phyloP scores from a whole-genome alignment of 1,284 basidiomycete genomes.

The Melanopsichium pennsylvanicum region DNA sequence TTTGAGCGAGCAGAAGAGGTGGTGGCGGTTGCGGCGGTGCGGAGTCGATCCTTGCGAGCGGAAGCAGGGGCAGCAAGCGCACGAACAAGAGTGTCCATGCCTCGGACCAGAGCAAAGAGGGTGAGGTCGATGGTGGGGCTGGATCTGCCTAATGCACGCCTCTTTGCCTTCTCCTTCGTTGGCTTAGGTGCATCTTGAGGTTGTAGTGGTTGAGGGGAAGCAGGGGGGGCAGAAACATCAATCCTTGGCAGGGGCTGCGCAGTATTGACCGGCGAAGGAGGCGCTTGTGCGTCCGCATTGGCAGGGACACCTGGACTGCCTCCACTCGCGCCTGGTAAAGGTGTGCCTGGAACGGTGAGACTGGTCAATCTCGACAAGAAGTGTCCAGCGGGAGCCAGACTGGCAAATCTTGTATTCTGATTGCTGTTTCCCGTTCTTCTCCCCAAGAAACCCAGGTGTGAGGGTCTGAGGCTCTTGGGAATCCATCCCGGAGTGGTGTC shows the following conservation, averaged over 20 bases:
- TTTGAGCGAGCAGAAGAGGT: not conserved
- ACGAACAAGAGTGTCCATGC: slow-evolving; percentile 61
- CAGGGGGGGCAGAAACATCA: slow-evolving; percentile 1
- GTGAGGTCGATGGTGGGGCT: slow-evolving; percentile 67
- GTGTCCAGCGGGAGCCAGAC: slow-evolving; percentile 57
- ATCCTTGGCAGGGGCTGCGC: slow-evolving; percentile 6
- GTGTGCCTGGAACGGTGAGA: slow-evolving; percentile 43
- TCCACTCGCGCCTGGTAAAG: not conserved
- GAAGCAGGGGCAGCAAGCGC: slow-evolving; percentile 23
- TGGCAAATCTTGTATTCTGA: slow-evolving; percentile 28
- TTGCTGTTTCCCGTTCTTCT: slow-evolving; percentile 3
- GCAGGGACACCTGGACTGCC: slow-evolving; percentile 2
- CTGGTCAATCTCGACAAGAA: slow-evolving; percentile 52
- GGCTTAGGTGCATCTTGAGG: slow-evolving; percentile 3
- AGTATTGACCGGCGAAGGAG: slow-evolving; percentile 9
- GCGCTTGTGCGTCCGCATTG: slow-evolving; percentile 7
- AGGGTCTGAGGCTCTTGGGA: slow-evolving; percentile 18
- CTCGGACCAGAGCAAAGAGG: slow-evolving; percentile 66
- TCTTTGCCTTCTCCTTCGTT: not conserved
- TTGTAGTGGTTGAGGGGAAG: slow-evolving; percentile 6
- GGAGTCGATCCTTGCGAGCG: slow-evolving; percentile 9
- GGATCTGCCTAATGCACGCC: slow-evolving; percentile 28
- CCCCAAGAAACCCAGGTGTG: slow-evolving; percentile 16
- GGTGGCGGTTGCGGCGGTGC: slow-evolving; percentile 1
- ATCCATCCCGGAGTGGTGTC: slow-evolving; percentile 41